phyloP scores from a whole-genome alignment of 2,329 filamentous ascomycete species.

The Diaporthe citriasiana region DNA sequence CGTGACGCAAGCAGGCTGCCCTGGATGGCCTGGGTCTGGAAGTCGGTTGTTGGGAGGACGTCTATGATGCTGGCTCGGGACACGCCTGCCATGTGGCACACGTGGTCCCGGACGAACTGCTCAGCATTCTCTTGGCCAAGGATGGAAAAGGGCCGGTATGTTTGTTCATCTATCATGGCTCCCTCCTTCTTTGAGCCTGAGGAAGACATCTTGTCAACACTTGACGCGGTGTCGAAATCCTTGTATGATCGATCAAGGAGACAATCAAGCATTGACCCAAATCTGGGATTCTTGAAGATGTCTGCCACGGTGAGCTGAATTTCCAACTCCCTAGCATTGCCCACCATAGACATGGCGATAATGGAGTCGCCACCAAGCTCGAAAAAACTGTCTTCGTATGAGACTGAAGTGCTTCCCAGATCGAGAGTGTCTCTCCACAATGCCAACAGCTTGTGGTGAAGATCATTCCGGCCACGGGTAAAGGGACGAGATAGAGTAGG shows the following conservation, averaged over 20 bases:
- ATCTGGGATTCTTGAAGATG: slow-evolving; percentile 6
- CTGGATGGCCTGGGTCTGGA: slow-evolving; percentile 45
- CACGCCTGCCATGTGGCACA: neutral
- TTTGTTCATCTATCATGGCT: neutral
- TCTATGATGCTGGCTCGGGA: slow-evolving; percentile 7
- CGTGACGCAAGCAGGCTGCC: slow-evolving; percentile 2
- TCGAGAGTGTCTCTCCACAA: slow-evolving; percentile 13
- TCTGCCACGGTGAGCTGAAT: slow-evolving; percentile 22
- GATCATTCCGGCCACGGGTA: neutral
- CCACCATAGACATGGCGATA: slow-evolving; percentile 46
- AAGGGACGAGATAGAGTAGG: neutral
- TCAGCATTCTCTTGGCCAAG: slow-evolving; percentile 6
- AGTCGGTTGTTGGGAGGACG: slow-evolving; percentile 44
- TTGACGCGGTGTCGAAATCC: neutral
- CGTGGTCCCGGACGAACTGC: slow-evolving; percentile 7
- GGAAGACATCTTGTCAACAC: neutral
- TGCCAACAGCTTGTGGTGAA: slow-evolving; percentile 4
- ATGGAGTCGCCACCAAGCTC: slow-evolving; percentile 51
- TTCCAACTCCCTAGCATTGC: slow-evolving; percentile 33
- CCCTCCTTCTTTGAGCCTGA: neutral
- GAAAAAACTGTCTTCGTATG: slow-evolving; percentile 47
- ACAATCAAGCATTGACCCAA: slow-evolving; percentile 9
- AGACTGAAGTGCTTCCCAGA: neutral
- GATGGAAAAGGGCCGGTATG: slow-evolving; percentile 10
- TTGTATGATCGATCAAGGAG: neutral